phyloP scores from a whole-genome alignment of 495 filamentous ascomycete species.

The Cudoniella acicularis region DNA sequence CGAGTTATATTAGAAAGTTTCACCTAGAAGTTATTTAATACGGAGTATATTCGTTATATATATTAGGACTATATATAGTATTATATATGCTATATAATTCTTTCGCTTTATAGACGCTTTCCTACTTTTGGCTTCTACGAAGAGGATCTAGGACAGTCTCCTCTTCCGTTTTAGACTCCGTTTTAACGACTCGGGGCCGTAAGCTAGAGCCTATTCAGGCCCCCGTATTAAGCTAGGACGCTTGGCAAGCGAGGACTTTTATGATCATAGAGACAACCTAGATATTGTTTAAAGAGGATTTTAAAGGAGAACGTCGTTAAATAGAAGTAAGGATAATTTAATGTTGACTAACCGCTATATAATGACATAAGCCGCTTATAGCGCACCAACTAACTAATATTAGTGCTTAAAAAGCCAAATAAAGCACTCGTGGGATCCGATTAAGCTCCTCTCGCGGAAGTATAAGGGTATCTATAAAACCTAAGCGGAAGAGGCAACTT shows the following conservation, averaged over 20 bases:
- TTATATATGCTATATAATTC: background rate
- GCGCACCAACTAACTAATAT: background rate
- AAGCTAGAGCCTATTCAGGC: background rate
- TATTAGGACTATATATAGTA: background rate
- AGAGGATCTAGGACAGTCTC: background rate
- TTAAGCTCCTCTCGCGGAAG: background rate
- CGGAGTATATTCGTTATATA: background rate
- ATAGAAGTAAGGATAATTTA: background rate
- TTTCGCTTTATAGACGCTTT: background rate
- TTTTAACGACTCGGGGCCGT: background rate
- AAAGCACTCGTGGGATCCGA: background rate
- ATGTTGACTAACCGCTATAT: background rate
- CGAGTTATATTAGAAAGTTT: background rate
- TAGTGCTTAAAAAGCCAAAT: background rate
- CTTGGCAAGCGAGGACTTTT: background rate
- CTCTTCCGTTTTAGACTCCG: background rate
- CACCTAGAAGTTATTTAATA: background rate
- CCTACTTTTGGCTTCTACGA: background rate
- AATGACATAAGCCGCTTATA: background rate
- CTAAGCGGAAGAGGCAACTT: background rate
- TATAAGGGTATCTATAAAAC: background rate
- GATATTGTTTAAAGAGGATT: background rate
- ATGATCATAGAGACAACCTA: background rate
- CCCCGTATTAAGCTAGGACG: background rate
- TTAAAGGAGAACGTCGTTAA: background rate